A percentile compares a stretch with the other conserved stretches of the same genome.
Evolutionary conservation across 371 early-diverging fungal species (phyloP).

Genomic region (Haplosporangium sp.): DNA sequence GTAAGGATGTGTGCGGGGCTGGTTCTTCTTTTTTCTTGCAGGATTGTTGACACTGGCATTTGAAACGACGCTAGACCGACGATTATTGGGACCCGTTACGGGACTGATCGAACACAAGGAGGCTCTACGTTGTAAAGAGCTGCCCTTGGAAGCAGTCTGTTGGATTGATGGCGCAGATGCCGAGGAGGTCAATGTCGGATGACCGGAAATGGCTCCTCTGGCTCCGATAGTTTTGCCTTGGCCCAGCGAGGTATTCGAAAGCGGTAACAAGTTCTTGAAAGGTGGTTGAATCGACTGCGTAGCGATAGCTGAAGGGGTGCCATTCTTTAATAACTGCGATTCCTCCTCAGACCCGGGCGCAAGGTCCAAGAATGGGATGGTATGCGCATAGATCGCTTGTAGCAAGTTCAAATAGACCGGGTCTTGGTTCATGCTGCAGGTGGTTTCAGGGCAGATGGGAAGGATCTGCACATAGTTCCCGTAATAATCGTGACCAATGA

Average conservation of each 20-base stretch:
- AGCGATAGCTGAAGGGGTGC: slow-evolving; percentile 45
- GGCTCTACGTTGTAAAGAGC: slow-evolving; percentile 24
- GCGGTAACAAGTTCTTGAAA: slow-evolving; percentile 39
- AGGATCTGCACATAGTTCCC: slow-evolving; percentile 53
- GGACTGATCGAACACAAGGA: slow-evolving; percentile 29
- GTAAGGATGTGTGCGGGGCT: slow-evolving; percentile 47
- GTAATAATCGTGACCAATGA: slow-evolving; percentile 51
- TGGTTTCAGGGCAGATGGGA: slow-evolving; percentile 54
- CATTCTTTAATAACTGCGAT: slow-evolving; percentile 21
- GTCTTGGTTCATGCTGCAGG: slow-evolving; percentile 55
- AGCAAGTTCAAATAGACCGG: slow-evolving; percentile 46
- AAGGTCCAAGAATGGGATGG: slow-evolving; percentile 49
- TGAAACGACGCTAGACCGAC: slow-evolving; percentile 21
- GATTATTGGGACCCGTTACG: slow-evolving; percentile 10
- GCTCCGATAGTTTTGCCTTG: neutral
- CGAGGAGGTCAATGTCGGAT: slow-evolving; percentile 16
- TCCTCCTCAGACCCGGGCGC: slow-evolving; percentile 50
- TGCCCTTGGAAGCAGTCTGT: slow-evolving; percentile 10
- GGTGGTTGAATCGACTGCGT: slow-evolving; percentile 52
- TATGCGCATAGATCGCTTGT: slow-evolving; percentile 52
- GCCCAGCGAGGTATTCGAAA: neutral
- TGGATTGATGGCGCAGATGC: slow-evolving; percentile 30
- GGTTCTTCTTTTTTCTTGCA: slow-evolving; percentile 48
- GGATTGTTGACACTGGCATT: slow-evolving; percentile 33
- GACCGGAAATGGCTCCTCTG: neutral